Conservation (phyloP, 306 rosid species). For the Cotoneaster glaucophyllus region DNA sequence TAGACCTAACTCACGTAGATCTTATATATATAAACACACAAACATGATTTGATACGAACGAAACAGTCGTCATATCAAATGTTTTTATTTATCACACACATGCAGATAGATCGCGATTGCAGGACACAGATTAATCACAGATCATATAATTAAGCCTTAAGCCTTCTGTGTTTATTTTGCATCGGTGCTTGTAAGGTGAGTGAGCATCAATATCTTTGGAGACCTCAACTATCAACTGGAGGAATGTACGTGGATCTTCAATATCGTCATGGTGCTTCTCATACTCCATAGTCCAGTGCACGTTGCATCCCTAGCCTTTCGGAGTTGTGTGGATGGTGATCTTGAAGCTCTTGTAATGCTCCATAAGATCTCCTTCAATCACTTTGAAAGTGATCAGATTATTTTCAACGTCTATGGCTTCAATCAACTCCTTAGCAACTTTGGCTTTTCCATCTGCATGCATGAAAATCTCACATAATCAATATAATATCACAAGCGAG, state of each 20-base stretch:
- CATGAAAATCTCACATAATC: too few species aligned
- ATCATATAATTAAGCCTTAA: not conserved
- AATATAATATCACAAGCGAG: too few species aligned
- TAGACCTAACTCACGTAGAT: too few species aligned
- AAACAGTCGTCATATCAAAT: not conserved
- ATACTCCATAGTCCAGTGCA: slow-evolving; percentile 32
- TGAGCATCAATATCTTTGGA: slow-evolving; percentile 17
- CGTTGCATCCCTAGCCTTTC: slow-evolving; percentile 15
- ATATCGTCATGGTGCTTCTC: slow-evolving; percentile 26
- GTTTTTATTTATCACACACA: not conserved
- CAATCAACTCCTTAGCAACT: slow-evolving; percentile 28
- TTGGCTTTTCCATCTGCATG: slow-evolving; percentile 26
- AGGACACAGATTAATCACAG: not conserved
- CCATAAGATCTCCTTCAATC: slow-evolving; percentile 24
- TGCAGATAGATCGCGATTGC: not conserved
- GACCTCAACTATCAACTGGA: slow-evolving; percentile 5
- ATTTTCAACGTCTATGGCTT: slow-evolving; percentile 28
- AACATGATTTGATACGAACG: not conserved
- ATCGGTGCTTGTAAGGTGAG: slow-evolving; percentile 7
- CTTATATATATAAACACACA: not conserved
- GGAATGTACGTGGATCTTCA: slow-evolving; percentile 31
- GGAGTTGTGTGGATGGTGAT: slow-evolving; percentile 9
- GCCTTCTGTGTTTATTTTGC: not conserved
- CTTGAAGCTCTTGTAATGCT: slow-evolving; percentile 29
- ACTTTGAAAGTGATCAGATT: slow-evolving; percentile 18